Conservation (phyloP, 2,329 filamentous ascomycete species). For the Epicoccum sorghinum region DNA sequence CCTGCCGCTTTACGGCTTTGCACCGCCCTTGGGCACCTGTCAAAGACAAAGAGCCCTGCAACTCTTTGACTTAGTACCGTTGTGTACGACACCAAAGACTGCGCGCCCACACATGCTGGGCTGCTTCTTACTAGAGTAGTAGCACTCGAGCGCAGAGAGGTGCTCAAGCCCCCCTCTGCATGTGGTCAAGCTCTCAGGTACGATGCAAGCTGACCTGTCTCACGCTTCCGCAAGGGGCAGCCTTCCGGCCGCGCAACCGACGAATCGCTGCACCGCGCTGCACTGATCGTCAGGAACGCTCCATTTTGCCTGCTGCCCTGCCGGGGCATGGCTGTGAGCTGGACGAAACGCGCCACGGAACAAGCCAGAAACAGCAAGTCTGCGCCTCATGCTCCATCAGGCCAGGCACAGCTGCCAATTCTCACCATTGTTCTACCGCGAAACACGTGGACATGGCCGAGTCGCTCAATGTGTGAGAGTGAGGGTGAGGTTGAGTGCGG, state of each 20-base stretch:
- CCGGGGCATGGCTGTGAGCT: constrained; percentile 28
- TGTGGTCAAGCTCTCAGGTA: constrained; percentile 22
- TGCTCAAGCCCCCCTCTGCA: constrained; percentile 20
- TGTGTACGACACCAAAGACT: constrained; percentile 1
- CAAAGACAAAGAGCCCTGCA: constrained; percentile 4
- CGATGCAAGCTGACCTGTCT: constrained; percentile 33
- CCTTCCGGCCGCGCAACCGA: constrained; percentile 20
- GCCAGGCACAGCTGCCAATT: constrained; percentile 7
- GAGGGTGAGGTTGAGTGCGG: no score
- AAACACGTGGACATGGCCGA: constrained; percentile 22
- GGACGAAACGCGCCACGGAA: constrained; percentile 28
- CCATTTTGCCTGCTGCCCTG: constrained; percentile 16
- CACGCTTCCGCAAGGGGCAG: constrained; percentile 34
- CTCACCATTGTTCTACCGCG: constrained; percentile 2
- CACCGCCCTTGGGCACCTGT: background rate
- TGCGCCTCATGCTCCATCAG: constrained; percentile 25
- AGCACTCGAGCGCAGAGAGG: background rate
- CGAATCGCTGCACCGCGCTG: constrained; percentile 29
- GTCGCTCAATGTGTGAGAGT: constrained; percentile 3
- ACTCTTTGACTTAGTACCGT: background rate
- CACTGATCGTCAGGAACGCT: constrained; percentile 41
- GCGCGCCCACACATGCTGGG: background rate
- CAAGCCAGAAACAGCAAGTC: constrained; percentile 18
- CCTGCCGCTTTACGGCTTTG: constrained; percentile 10
- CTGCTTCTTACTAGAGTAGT: constrained; percentile 11